phyloP scores from a whole-genome alignment of 345 rosid genomes.

The Kandelia obovata region DNA sequence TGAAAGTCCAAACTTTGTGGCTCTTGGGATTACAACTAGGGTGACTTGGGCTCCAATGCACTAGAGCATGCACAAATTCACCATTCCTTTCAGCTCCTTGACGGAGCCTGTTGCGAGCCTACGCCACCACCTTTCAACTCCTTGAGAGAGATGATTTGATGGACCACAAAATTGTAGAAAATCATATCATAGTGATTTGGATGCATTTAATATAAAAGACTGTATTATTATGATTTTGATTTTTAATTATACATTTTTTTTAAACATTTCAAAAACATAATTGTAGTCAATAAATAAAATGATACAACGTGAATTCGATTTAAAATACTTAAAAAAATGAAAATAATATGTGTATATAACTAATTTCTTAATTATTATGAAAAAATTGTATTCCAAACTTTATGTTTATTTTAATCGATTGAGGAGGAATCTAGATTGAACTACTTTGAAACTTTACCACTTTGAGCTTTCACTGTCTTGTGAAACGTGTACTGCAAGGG shows the following conservation, averaged over 20 bases:
- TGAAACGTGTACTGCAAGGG: slow-evolving; percentile 14
- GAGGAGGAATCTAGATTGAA: slow-evolving; percentile 24
- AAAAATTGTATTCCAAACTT: slow-evolving; percentile 3
- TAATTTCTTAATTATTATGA: not conserved
- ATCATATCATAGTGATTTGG: not conserved
- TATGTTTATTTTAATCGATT: slow-evolving; percentile 5
- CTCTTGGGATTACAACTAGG: no score
- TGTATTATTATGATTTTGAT: not conserved
- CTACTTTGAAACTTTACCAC: not conserved
- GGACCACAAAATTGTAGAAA: no score
- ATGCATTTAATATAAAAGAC: not conserved
- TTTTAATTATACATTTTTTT: not conserved
- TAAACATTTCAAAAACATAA: not conserved
- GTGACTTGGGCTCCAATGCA: no score
- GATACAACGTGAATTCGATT: not conserved
- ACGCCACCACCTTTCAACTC: no score
- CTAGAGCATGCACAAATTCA: no score
- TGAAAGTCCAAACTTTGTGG: no score
- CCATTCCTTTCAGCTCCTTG: no score
- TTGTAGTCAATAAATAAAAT: not conserved
- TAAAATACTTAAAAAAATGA: no score
- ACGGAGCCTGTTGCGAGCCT: no score
- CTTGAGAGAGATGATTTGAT: no score
- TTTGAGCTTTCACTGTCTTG: not conserved
- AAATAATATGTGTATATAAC: no score